Base-by-base conservation (phyloP, 345 rosid genomes). In the Pseudoturritis turrita region DNA sequence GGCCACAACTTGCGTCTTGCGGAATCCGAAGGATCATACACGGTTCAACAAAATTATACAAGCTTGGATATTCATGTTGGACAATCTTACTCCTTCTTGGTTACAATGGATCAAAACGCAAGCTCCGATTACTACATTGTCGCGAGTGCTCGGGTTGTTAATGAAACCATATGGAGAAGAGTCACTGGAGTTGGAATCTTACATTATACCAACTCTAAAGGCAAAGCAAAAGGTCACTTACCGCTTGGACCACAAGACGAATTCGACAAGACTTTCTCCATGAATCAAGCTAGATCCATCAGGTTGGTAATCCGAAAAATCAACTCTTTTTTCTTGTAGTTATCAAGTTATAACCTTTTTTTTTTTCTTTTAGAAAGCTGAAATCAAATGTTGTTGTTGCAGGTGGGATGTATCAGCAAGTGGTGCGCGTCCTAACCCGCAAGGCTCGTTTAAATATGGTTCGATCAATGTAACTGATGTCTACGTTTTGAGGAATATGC, bases 261-360 rank as follows among this genome's bases (percentile, higher is more conserved):
- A 62, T 92, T 77, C 29, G 98, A 96, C 79, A 92, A 92, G 74
- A 90, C 97, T 57, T 92, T 82, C 81, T 95, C 99, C 58, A 96
- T 96, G 99, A 96, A 92, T 81, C 99, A 96, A 79, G 97, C 98
- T 37, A 86, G 98, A 85, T 96, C 99, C 26, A 88, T 96, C 85
- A 92, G 99, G 99, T 89, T 76, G 10, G 83, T 75, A 13, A 41
- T 39, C 28, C 13, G 14, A 21, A 67, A 22, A 15, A 23, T 4
- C 19, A 2, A 44, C 21, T n/a, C 2, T 7, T 4, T 22, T 5
- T 14, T 50, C 28, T 51, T 18, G 22, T 72, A 44, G 43, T 25
- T 50, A 39, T 47, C 4, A 57, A 39, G 28, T 47, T 57, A n/a
- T 13, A 14, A 33, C 36, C 12, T 15, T 59, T 46, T 4, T 14